Conservation (phyloP, 2,329 filamentous ascomycete genomes). For the Colletotrichum paranaense region DNA sequence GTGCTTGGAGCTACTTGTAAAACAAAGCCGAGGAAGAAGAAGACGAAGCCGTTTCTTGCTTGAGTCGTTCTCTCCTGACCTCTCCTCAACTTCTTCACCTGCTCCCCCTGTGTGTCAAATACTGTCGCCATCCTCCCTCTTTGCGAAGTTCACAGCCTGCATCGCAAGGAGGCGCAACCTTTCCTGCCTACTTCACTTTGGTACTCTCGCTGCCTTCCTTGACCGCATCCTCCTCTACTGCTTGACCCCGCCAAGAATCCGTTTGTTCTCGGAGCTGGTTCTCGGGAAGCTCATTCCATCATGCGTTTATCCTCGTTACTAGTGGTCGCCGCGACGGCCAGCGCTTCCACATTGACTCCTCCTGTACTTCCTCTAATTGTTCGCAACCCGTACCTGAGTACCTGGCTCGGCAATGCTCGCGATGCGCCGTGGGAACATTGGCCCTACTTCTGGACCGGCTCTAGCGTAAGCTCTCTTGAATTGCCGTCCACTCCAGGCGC, state of each 20-base stretch:
- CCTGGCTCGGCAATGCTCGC: conserved; percentile 74
- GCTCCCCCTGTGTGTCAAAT: background rate
- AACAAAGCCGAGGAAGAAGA: conserved; percentile 3
- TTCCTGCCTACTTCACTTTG: background rate
- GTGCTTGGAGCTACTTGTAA: conserved; percentile 5
- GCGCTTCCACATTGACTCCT: conserved; percentile 65
- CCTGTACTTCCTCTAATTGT: conserved; percentile 68
- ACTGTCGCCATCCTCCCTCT: background rate
- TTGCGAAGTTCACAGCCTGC: background rate
- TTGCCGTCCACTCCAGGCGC: conserved; percentile 10
- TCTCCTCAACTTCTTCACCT: background rate
- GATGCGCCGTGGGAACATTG: conserved; percentile 83
- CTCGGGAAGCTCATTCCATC: background rate
- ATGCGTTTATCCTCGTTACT: conserved; percentile 46
- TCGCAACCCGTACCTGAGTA: conserved; percentile 69
- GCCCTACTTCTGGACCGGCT: conserved; percentile 87
- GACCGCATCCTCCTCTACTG: background rate
- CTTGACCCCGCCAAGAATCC: background rate
- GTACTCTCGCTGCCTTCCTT: background rate
- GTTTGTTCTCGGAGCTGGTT: conserved; percentile 1
- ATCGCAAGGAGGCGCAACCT: background rate
- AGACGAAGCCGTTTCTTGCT: background rate
- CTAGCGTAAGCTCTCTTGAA: conserved; percentile 56
- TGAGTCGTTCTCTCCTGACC: background rate
- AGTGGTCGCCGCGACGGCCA: conserved; percentile 46